A percentile compares a stretch with the other conserved stretches of the same genome.
These are phyloP conservation scores for Penicillium parvum DNA, from an alignment of 495 filamentous ascomycete genomes.

Conservation along the genomic window DNA sequence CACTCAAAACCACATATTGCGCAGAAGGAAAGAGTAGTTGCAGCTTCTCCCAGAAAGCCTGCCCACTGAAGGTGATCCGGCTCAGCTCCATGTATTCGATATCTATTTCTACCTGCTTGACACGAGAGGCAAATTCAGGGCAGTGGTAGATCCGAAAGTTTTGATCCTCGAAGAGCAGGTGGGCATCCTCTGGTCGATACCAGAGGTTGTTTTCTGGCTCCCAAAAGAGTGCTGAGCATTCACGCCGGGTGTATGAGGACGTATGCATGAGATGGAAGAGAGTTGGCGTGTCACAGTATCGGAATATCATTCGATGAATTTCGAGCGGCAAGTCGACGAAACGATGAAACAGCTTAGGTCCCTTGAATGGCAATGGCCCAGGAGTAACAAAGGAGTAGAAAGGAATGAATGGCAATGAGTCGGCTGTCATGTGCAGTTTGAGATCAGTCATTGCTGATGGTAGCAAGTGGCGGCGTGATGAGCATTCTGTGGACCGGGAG, in stretches of 20 bases:
- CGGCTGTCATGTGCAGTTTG: background rate
- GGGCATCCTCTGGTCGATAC: background rate
- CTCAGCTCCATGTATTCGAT: too few species aligned
- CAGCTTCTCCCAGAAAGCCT: background rate
- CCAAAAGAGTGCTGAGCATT: background rate
- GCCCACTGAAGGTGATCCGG: background rate
- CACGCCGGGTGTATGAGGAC: background rate
- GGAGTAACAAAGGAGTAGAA: background rate
- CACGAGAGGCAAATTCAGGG: background rate
- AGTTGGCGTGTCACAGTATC: background rate
- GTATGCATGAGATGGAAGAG: background rate
- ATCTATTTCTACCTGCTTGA: background rate
- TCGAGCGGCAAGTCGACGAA: background rate
- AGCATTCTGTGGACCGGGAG: too few species aligned
- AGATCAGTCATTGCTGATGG: background rate
- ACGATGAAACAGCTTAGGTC: background rate
- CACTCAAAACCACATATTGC: background rate
- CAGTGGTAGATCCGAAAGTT: background rate
- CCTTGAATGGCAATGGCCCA: too few species aligned
- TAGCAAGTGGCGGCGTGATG: too few species aligned
- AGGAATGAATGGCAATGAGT: background rate
- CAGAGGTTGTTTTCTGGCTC: background rate
- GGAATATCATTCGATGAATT: background rate
- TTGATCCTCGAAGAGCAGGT: background rate
- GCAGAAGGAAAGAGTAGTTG: background rate